Evolutionary conservation across 78 protist genomes (phyloP), one percentile per base, ranked within the genome.

Genomic region (Dictyostelium discoideum): DNA sequence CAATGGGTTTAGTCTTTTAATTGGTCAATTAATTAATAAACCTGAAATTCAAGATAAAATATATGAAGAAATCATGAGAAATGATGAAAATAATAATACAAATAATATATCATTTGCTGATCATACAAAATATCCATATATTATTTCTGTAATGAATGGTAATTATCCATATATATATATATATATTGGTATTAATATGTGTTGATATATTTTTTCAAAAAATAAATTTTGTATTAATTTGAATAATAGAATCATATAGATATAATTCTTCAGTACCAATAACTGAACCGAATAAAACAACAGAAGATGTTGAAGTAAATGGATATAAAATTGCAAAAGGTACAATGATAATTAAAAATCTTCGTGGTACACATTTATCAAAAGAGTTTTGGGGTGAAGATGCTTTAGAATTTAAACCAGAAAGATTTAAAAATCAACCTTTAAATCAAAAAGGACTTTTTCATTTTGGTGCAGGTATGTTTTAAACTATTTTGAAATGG

Each of bases 391-490:
- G 32, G 16, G 76, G 92, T 81, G 42, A 50, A 0, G 74, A 48
- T n/a, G 84, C 92, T 48, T 0, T 24, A n/a, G n/a, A 40, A 76
- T 86, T 74, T 54, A 42, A 32, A 6, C 92, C 92, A 16, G 92
- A 74, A 3, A 40, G 92, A 69, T 86, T 86, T 63, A 18, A 74
- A 42, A 42, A n/a, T 9, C 32, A 20, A 67, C 0, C 32, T 9
- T 67, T 67, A n/a, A 22, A 67, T 24, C 76, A 67, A 67, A 67
- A 67, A 67, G 24, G 24, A 6, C 14, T 67, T 24, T 67, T 24
- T 67, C 37, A 22, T 24, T 67, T 67, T 24, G 76, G 76, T 67
- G 32, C 32, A 5, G 76, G 76, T 67, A 67, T 24, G 65, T 54
- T 16, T n/a, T n/a, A n/a, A n/a, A n/a, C n/a, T n/a, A n/a, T n/a